Evolutionary conservation across 2,329 filamentous ascomycete species (phyloP).

Genomic region (Colletotrichum musae): DNA sequence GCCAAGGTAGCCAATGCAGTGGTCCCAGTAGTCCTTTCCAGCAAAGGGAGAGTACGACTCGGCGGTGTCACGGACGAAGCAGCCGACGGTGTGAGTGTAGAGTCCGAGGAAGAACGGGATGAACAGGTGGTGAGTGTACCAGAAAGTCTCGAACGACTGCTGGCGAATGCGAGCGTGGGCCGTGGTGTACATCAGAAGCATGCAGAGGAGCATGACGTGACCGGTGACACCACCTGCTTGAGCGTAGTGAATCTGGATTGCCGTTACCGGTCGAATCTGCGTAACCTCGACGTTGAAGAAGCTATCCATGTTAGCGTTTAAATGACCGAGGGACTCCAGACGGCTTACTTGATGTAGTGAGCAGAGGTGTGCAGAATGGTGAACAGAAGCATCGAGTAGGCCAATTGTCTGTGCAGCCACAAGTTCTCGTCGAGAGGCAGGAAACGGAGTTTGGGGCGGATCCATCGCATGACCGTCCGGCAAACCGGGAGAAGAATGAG

Average conservation of each 20-base stretch:
- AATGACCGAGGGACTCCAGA: background rate
- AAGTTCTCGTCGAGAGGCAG: constrained; percentile 95
- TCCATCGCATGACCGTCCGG: constrained; percentile 85
- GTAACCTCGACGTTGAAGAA: constrained; percentile 95
- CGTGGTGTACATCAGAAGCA: constrained; percentile 98
- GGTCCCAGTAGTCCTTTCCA: constrained; percentile 84
- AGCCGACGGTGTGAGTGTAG: constrained; percentile 96
- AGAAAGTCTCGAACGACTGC: constrained; percentile 98
- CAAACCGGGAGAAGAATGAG: constrained; percentile 96
- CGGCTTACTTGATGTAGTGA: constrained; percentile 92
- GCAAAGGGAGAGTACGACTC: constrained; percentile 86
- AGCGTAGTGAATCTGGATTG: constrained; percentile 91
- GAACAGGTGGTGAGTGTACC: constrained; percentile 99
- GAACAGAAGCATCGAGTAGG: constrained; percentile 90
- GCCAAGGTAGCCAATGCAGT: constrained; percentile 95
- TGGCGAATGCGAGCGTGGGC: constrained; percentile 94
- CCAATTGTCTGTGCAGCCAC: constrained; percentile 96
- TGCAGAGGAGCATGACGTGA: constrained; percentile 98
- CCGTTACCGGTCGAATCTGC: constrained; percentile 84
- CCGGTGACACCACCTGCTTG: constrained; percentile 93
- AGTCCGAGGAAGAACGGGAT: constrained; percentile 94
- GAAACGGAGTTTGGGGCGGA: constrained; percentile 90
- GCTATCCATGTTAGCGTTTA: constrained; percentile 58
- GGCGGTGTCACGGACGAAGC: constrained; percentile 90
- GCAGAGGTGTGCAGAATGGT: constrained; percentile 81